These are phyloP conservation scores for Oryza coarctata DNA, from an alignment of 176 grass and related monocot genomes.

Conservation along the genomic window DNA sequence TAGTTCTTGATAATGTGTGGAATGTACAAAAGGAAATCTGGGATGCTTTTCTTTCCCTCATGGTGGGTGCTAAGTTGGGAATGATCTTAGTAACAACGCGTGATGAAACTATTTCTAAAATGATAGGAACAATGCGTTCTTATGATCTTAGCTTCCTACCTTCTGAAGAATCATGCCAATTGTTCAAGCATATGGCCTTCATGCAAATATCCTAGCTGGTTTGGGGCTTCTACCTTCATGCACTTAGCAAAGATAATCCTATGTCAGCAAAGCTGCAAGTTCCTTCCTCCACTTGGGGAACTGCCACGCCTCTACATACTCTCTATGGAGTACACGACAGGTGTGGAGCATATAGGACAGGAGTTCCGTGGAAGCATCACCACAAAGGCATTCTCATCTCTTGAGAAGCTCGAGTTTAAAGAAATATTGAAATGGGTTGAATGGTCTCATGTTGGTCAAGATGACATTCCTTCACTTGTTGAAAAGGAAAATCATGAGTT, in stretches of 20 bases:
- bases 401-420: conserved; percentile 32
- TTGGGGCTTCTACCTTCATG: conserved; percentile 34
- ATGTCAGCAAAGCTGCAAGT: neutral
- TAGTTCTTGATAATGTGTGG: conserved; percentile 44
- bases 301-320: conserved; percentile 28
- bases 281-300: conserved; percentile 42
- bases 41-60: neutral
- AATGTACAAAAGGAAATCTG: conserved; percentile 13
- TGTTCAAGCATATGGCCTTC: neutral
- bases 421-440: conserved; percentile 30
- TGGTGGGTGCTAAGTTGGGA: neutral
- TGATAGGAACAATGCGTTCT: conserved; percentile 23
- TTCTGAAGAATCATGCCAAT: neutral
- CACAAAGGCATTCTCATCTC: conserved; percentile 28
- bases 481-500: neutral
- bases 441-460: conserved; percentile 25
- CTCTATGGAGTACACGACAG: conserved; percentile 5
- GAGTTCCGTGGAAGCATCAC: conserved; percentile 30
- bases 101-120: neutral
- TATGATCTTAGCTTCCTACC: conserved; percentile 16
- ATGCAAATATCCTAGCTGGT: conserved; percentile 20
- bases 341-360: conserved; percentile 8
- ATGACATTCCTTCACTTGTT: conserved; percentile 35
- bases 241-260: conserved; percentile 31
- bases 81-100: conserved; percentile 37